Evolutionary conservation across 192 early-diverging fungal species (phyloP).

Genomic region (Glomus cerebriforme): DNA sequence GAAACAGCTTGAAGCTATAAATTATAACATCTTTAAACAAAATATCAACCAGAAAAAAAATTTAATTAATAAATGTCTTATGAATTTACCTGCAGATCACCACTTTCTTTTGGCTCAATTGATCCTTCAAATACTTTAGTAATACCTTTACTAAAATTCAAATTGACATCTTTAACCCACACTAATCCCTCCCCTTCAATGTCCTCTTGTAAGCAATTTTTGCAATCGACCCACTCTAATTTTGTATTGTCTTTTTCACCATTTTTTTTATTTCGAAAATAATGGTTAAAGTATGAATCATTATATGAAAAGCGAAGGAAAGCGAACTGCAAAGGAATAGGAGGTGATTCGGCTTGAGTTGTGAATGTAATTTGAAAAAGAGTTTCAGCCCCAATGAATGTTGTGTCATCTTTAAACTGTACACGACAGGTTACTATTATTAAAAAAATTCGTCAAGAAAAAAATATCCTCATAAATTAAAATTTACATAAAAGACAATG

Average conservation of each 20-base stretch:
- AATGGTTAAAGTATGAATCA: constrained; percentile 60
- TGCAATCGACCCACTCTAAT: constrained; percentile 38
- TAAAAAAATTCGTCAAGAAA: constrained; percentile 10
- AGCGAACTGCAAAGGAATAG: constrained; percentile 48
- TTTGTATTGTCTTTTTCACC: constrained; percentile 35
- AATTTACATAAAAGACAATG: background rate
- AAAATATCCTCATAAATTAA: background rate
- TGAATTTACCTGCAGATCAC: constrained; percentile 61
- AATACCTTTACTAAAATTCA: constrained; percentile 52
- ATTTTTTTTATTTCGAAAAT: constrained; percentile 40
- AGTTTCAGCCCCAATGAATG: constrained; percentile 57
- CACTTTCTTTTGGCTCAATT: constrained; percentile 54
- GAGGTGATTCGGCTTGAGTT: constrained; percentile 46
- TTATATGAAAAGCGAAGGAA: constrained; percentile 61
- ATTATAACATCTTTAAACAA: background rate
- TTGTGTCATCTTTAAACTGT: constrained; percentile 47
- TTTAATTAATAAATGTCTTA: constrained; percentile 20
- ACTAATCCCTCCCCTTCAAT: constrained; percentile 28
- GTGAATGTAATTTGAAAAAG: constrained; percentile 62
- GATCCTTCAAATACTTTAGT: constrained; percentile 62
- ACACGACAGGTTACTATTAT: constrained; percentile 44
- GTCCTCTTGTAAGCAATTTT: constrained; percentile 25
- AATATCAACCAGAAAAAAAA: background rate
- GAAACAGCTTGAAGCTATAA: constrained; percentile 47
- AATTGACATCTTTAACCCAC: constrained; percentile 44